These are phyloP conservation scores for Euphorbia celastroides DNA, from an alignment of 441 rosid genomes.

Conservation along the genomic window DNA sequence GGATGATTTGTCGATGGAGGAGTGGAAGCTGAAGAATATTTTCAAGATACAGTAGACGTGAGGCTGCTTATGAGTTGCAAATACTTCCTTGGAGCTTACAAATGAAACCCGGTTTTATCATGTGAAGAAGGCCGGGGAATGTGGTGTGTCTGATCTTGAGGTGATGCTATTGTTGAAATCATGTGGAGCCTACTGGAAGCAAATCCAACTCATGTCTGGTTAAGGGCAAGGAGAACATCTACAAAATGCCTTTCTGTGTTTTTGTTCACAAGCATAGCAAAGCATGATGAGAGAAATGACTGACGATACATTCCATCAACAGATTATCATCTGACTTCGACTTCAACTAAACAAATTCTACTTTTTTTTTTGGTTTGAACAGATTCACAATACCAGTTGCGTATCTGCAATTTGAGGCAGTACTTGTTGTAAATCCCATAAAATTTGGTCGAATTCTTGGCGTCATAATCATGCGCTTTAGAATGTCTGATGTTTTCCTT, in stretches of 20 bases:
- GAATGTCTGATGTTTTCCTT: neutral
- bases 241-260: neutral
- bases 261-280: no score
- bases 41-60: constrained; percentile 35
- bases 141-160: neutral
- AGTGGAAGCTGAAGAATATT: constrained; percentile 73
- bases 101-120: neutral
- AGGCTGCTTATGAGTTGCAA: neutral
- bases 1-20: constrained; percentile 67
- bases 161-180: neutral
- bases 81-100: neutral
- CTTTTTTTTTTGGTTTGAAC: neutral
- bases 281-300: no score
- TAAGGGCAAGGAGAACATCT: no score
- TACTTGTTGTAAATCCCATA: neutral
- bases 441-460: neutral
- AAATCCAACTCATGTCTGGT: neutral
- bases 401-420: neutral
- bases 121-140: neutral
- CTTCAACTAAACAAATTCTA: constrained; percentile 8
- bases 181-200: neutral
- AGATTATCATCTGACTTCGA: neutral
- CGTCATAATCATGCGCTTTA: neutral
- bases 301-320: no score
- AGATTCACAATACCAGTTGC: neutral